Conservation (phyloP, 306 rosid genomes). For the Arachis stenosperma region DNA sequence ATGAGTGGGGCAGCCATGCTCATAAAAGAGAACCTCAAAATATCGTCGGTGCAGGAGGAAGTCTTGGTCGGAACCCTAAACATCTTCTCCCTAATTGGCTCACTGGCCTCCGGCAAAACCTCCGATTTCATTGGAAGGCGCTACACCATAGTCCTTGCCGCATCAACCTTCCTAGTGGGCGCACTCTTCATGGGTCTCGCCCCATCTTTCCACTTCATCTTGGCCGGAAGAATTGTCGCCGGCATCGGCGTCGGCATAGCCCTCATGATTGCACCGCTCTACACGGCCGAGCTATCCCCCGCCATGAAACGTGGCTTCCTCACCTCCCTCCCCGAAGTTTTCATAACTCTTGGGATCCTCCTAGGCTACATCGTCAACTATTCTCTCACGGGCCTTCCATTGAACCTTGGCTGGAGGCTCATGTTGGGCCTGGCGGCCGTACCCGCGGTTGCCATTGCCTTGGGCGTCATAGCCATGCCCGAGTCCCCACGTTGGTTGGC, state of each 20-base stretch:
- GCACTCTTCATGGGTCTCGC: slow-evolving; percentile 75
- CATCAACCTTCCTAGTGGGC: slow-evolving; percentile 63
- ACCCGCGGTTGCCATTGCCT: slow-evolving; percentile 59
- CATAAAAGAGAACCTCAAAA: slow-evolving; percentile 57
- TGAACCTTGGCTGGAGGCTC: slow-evolving; percentile 57
- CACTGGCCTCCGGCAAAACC: slow-evolving; percentile 76
- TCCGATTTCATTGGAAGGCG: slow-evolving; percentile 69
- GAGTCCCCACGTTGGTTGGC: slow-evolving; percentile 84
- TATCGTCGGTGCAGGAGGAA: slow-evolving; percentile 56
- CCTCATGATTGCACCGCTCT: slow-evolving; percentile 77
- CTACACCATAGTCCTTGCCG: slow-evolving; percentile 62
- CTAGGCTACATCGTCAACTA: slow-evolving; percentile 70
- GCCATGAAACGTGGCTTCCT: slow-evolving; percentile 70
- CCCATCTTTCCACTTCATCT: slow-evolving; percentile 56
- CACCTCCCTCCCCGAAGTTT: slow-evolving; percentile 85
- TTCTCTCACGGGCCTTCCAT: slow-evolving; percentile 54
- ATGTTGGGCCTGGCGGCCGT: slow-evolving; percentile 75
- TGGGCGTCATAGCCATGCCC: slow-evolving; percentile 67
- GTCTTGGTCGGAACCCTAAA: slow-evolving; percentile 65
- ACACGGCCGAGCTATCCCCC: slow-evolving; percentile 79
- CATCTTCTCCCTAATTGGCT: slow-evolving; percentile 66
- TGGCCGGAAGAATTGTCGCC: slow-evolving; percentile 64
- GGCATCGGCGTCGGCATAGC: slow-evolving; percentile 81
- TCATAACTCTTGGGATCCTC: slow-evolving; percentile 75
- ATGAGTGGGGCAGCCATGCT: slow-evolving; percentile 81